A percentile compares a stretch with the other conserved stretches of the same genome.
These are phyloP conservation scores for Aspergillus affinis DNA, from an alignment of 495 filamentous ascomycete genomes.

Conservation along the genomic window DNA sequence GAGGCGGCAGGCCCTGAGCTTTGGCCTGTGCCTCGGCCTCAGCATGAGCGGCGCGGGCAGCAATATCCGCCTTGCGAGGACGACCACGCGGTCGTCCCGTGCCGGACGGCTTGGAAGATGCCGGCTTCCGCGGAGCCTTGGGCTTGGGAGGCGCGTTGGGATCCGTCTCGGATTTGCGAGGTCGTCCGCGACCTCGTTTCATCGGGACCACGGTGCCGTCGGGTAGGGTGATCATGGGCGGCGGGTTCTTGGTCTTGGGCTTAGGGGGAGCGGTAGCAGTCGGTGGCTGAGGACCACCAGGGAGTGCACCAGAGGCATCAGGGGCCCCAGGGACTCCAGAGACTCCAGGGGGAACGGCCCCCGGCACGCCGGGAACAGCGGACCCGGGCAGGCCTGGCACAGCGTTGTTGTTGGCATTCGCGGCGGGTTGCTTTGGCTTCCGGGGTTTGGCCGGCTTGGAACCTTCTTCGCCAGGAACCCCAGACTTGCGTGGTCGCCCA, in stretches of 20 bases:
- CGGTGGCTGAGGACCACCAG: not conserved
- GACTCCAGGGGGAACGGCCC: not conserved
- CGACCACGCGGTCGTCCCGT: conserved; percentile 41
- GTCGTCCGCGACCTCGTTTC: conserved; percentile 42
- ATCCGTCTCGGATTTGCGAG: conserved; percentile 38
- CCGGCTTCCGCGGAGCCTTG: conserved; percentile 25
- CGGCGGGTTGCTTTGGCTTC: conserved; percentile 13
- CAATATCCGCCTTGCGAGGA: conserved; percentile 37
- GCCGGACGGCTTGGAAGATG: conserved; percentile 18
- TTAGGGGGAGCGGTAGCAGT: not conserved
- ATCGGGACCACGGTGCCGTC: conserved; percentile 35
- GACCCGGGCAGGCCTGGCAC: not conserved
- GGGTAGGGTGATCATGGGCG: conserved; percentile 26
- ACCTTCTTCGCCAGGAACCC: conserved; percentile 18
- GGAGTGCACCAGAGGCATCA: not conserved
- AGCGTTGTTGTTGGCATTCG: not conserved
- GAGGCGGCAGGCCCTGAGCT: conserved; percentile 4
- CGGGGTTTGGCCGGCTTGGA: conserved; percentile 16
- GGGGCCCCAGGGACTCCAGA: conserved; percentile 1
- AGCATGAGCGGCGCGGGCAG: conserved; percentile 3
- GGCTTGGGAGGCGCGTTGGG: conserved; percentile 30
- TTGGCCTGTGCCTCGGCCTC: conserved; percentile 8
- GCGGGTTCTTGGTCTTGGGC: conserved; percentile 8
- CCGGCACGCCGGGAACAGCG: not conserved
- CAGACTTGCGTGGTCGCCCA: conserved; percentile 24